Evolutionary conservation across 441 rosid genomes (phyloP).

Genomic region (Raphanus hybrid): DNA sequence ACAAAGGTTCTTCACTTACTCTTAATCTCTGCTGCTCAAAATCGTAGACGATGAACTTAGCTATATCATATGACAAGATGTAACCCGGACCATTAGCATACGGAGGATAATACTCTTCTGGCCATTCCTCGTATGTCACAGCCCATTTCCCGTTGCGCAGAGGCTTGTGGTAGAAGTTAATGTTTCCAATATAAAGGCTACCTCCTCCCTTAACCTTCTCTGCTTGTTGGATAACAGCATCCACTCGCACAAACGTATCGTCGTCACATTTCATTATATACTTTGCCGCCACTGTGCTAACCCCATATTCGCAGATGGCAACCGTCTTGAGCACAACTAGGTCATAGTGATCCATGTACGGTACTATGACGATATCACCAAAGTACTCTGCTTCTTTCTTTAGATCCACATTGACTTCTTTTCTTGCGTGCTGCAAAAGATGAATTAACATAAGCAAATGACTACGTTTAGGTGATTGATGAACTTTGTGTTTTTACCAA

Average conservation of each 20-base stretch:
- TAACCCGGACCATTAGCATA: conserved; percentile 81
- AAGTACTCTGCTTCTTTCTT: conserved; percentile 72
- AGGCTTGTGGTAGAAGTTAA: conserved; percentile 66
- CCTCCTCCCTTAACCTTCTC: too few relatives aligned
- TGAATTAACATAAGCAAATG: conserved; percentile 9
- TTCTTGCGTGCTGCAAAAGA: conserved; percentile 56
- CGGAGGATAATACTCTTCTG: conserved; percentile 63
- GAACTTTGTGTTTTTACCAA: conserved; percentile 48
- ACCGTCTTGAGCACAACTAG: too few relatives aligned
- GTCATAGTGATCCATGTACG: too few relatives aligned
- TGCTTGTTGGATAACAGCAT: conserved; percentile 58
- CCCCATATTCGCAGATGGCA: conserved; percentile 75
- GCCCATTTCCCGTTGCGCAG: conserved; percentile 69
- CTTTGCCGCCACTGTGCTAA: conserved; percentile 54
- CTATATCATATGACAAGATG: conserved; percentile 62
- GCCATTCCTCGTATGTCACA: conserved; percentile 75
- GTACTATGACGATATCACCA: conserved; percentile 55
- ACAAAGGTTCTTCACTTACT: conserved; percentile 33
- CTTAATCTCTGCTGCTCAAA: conserved; percentile 45
- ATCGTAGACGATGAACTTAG: conserved; percentile 48
- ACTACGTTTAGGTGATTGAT: not conserved
- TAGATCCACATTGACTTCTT: conserved; percentile 65
- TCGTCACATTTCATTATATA: conserved; percentile 76
- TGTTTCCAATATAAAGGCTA: conserved; percentile 17
- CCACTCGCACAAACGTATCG: conserved; percentile 73